Base-by-base conservation (phyloP, 306 rosid genomes). In the Malus asiatica region DNA sequence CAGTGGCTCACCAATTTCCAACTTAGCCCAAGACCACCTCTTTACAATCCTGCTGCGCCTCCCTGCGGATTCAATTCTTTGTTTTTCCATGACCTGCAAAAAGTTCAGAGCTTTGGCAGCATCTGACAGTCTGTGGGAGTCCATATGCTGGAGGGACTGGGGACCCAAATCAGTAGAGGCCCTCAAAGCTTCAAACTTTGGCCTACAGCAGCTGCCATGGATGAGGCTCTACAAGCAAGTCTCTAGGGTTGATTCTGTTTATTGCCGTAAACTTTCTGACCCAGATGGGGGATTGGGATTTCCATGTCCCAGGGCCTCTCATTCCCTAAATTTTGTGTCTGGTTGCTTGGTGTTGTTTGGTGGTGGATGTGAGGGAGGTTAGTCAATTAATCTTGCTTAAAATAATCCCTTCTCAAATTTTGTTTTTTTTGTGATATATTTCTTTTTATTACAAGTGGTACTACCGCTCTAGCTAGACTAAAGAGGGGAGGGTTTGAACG, bases 281-380 rank as follows among this genome's bases (percentile, higher is more conserved):
- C 76, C 87, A 64, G 84, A 32, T 83, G 75, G 55, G 38, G 83
- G 81, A 66, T 68, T 84, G 80, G 86, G 70, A 68, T 84, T 83
- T 29, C 98, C 98, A 11, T 65, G 80, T 10, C 86, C 98, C 64
- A 82, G 97, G 85, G 98, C 98, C 33, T 94, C 98, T 55, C 98
- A 94, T 88, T 94, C 98, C 62, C 96, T 94, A 78, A 94, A 94
- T 78, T 86, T 92, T 74, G 93, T 94, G 44, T 92, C 96, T 2
- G 94, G 89, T 20, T 89, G 89, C 79, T 77, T 94, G 35, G 93
- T 94, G 18, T 80, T 94, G 76, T 94, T 86, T 85, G 98, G 95
- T 64, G 97, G 98, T 29, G 98, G 97, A 59, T 78, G 89, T 71
- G 97, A 94, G 73, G 98, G 97, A 85, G 98, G 98, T 94, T 63